phyloP scores from a whole-genome alignment of 345 rosid species.

The Passiflora organensis region DNA sequence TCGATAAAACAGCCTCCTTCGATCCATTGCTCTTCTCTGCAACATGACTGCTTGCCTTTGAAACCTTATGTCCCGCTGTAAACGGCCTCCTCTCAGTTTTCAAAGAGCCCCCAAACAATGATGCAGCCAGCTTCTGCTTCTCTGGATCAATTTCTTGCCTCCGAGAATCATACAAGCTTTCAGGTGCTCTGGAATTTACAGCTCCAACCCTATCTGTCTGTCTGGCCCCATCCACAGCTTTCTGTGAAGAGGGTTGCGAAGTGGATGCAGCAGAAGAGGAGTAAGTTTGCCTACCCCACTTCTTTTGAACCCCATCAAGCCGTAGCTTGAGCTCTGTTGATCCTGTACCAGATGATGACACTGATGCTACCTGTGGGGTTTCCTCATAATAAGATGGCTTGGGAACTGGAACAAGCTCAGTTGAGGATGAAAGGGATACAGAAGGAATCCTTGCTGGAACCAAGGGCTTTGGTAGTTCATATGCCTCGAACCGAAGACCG shows the following conservation, averaged over 20 bases:
- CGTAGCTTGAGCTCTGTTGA: constrained; percentile 67
- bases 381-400: constrained; percentile 60
- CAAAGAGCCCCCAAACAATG: constrained; percentile 78
- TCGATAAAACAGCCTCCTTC: constrained; percentile 14
- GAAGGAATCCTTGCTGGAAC: constrained; percentile 41
- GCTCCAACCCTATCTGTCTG: constrained; percentile 38
- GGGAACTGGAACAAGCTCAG: constrained; percentile 70
- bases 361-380: constrained; percentile 36
- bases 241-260: constrained; percentile 39
- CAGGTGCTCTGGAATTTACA: constrained; percentile 43
- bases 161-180: constrained; percentile 47
- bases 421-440: constrained; percentile 36
- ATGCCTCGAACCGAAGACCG: constrained; percentile 93
- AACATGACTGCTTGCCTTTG: constrained; percentile 41
- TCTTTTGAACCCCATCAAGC: constrained; percentile 92
- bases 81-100: constrained; percentile 56
- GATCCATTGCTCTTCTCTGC: constrained; percentile 30
- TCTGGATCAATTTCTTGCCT: constrained; percentile 63
- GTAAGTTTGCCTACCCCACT: constrained; percentile 83
- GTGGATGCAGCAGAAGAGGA: constrained; percentile 45
- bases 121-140: constrained; percentile 98
- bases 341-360: constrained; percentile 48
- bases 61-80: constrained; percentile 45
- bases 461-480: constrained; percentile 74
- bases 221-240: constrained; percentile 43